A percentile compares a stretch with the other conserved stretches of the same genome.
phyloP scores from a whole-genome alignment of 2,329 filamentous ascomycete species.

The Magnaporthiopsis incrustans region DNA sequence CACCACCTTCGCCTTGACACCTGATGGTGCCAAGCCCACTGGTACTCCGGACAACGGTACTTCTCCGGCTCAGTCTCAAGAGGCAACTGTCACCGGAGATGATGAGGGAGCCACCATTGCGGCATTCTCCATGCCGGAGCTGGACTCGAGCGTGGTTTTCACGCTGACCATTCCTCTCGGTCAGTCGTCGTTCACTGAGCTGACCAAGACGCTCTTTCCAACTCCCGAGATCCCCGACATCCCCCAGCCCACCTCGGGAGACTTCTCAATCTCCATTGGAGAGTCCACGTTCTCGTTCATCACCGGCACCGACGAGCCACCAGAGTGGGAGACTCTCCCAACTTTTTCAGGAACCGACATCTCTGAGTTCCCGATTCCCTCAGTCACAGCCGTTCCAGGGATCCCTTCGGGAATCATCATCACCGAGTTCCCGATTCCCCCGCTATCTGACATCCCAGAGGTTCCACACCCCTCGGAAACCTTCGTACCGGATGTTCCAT shows the following conservation, averaged over 20 bases:
- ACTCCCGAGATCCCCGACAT: slow-evolving; percentile 3
- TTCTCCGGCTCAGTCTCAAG: neutral
- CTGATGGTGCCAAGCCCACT: neutral
- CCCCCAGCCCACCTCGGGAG: slow-evolving; percentile 2
- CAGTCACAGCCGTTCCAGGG: neutral
- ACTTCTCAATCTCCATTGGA: slow-evolving; percentile 6
- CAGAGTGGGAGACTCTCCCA: neutral
- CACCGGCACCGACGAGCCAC: neutral
- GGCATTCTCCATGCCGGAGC: neutral
- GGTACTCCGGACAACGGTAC: neutral
- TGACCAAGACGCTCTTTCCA: slow-evolving; percentile 4
- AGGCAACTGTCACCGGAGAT: neutral
- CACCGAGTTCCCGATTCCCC: neutral
- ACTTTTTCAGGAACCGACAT: neutral
- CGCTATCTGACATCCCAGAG: neutral
- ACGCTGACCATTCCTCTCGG: slow-evolving; percentile 1
- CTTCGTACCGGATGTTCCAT: neutral
- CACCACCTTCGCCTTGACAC: neutral
- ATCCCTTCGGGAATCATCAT: neutral
- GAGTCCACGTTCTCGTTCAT: slow-evolving; percentile 4
- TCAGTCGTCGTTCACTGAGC: neutral
- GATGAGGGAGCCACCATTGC: neutral
- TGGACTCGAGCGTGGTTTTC: slow-evolving; percentile 2
- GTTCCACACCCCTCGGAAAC: neutral
- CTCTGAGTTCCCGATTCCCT: neutral